Percentiles rank a stretch among this genome's conserved stretches.
Conservation (phyloP, 345 rosid species). For the Sisymbrium altissimum region DNA sequence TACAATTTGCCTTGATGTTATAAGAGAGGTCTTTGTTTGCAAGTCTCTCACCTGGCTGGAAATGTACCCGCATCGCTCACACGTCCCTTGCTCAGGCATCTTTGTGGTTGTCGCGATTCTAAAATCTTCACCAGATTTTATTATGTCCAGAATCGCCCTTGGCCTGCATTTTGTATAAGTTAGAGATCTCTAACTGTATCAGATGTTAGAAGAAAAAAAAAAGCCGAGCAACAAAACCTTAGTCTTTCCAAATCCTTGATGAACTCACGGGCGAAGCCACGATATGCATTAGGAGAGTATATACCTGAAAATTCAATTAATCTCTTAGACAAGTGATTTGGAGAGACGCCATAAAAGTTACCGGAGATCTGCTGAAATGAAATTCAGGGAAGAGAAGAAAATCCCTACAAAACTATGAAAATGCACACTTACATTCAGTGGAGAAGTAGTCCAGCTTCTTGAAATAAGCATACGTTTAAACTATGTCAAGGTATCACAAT, state of each 20-base stretch:
- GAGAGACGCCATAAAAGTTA: too few species aligned
- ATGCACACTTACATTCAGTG: constrained; percentile 80
- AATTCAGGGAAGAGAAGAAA: neutral
- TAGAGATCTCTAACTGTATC: neutral
- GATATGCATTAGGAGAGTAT: constrained; percentile 94
- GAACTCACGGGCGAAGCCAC: constrained; percentile 97
- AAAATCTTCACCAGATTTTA: constrained; percentile 77
- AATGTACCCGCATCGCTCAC: constrained; percentile 90
- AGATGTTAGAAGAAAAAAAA: neutral
- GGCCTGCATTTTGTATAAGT: constrained; percentile 45
- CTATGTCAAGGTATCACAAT: constrained; percentile 50
- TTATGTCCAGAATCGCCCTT: constrained; percentile 82
- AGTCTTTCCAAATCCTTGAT: constrained; percentile 93
- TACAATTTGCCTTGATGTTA: neutral
- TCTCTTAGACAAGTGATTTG: neutral
- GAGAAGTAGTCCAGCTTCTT: constrained; percentile 97
- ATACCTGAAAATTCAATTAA: constrained; percentile 50
- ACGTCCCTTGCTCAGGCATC: constrained; percentile 96
- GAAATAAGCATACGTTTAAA: constrained; percentile 88
- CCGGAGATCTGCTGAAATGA: neutral
- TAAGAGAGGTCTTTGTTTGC: neutral
- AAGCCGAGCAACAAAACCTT: constrained; percentile 39
- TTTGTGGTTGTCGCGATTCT: constrained; percentile 76
- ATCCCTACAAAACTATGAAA: neutral
- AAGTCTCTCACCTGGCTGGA: constrained; percentile 78